Percentiles rank a stretch among this genome's conserved stretches.
phyloP scores from a whole-genome alignment of 192 early-diverging fungal species.

The Lobosporangium transversale region DNA sequence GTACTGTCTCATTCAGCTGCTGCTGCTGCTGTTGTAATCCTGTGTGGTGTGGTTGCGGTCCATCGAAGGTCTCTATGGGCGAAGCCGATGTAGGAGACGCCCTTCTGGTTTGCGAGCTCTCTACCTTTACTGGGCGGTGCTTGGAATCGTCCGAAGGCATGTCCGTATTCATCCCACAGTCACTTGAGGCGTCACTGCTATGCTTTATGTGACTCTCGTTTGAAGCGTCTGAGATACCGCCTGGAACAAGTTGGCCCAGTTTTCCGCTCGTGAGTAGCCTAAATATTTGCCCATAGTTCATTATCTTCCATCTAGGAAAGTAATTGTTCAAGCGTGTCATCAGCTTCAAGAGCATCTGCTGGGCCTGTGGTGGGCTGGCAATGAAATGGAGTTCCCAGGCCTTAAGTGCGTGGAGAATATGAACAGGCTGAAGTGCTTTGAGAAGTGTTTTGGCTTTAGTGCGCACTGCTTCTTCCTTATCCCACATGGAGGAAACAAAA shows the following conservation, averaged over 20 bases:
- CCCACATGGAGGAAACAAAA: conserved; percentile 66
- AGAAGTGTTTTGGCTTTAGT: conserved; percentile 62
- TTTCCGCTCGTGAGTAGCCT: conserved; percentile 19
- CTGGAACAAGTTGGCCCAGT: conserved; percentile 7
- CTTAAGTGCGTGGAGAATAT: conserved; percentile 60
- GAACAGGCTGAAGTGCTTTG: conserved; percentile 56
- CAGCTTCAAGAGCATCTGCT: conserved; percentile 51
- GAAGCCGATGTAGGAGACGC: conserved; percentile 9
- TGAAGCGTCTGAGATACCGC: background rate
- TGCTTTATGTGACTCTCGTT: background rate
- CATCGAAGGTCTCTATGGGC: background rate
- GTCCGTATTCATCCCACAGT: background rate
- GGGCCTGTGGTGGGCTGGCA: conserved; percentile 43
- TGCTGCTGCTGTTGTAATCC: background rate
- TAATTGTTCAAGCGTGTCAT: conserved; percentile 65
- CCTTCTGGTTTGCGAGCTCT: background rate
- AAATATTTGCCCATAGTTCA: conserved; percentile 36
- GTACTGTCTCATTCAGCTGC: no score
- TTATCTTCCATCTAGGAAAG: conserved; percentile 63
- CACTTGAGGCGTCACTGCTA: background rate
- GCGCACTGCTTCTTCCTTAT: conserved; percentile 65
- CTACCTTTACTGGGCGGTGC: no score
- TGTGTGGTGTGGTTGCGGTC: background rate
- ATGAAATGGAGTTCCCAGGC: conserved; percentile 69
- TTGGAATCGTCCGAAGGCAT: no score